These are phyloP conservation scores for Syncephalastrum sp. DNA, from an alignment of 371 early-diverging fungal genomes.

Conservation along the genomic window DNA sequence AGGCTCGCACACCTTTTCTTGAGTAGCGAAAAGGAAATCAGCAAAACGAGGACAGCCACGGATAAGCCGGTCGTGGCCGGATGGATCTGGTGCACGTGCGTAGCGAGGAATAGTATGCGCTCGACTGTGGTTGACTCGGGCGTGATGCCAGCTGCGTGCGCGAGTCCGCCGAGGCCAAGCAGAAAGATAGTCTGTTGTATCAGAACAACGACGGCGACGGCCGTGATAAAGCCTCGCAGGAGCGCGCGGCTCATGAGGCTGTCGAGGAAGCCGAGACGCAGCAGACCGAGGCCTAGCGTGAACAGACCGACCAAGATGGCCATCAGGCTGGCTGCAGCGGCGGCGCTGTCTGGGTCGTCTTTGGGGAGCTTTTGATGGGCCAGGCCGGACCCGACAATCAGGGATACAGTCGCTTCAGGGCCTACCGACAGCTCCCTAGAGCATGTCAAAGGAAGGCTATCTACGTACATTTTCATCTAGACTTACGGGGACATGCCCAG, in stretches of 20 bases:
- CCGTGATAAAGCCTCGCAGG: conserved; percentile 87
- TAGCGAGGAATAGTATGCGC: conserved; percentile 53
- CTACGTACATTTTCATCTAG: too few relatives aligned
- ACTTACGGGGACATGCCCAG: conserved; percentile 79
- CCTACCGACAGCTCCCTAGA: conserved; percentile 81
- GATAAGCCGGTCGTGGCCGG: conserved; percentile 51
- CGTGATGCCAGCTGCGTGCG: conserved; percentile 38
- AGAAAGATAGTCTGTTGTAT: conserved; percentile 76
- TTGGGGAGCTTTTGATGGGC: conserved; percentile 43
- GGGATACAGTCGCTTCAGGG: conserved; percentile 89
- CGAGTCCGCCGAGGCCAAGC: conserved; percentile 58
- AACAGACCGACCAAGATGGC: conserved; percentile 81
- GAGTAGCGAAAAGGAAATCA: conserved; percentile 47
- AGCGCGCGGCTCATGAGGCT: conserved; percentile 86
- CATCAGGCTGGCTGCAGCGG: conserved; percentile 62
- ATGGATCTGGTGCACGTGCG: conserved; percentile 18
- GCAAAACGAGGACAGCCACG: conserved; percentile 55
- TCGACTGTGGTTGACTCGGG: conserved; percentile 68
- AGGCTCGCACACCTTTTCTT: conserved; percentile 47
- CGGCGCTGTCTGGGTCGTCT: conserved; percentile 37
- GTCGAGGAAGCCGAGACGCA: conserved; percentile 90
- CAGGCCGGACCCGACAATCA: conserved; percentile 81
- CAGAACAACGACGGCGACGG: conserved; percentile 81
- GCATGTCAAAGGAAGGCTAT: not conserved
- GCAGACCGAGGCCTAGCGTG: conserved; percentile 81